phyloP scores from a whole-genome alignment of 2,329 filamentous ascomycete genomes.

The Cylindrodendrum hubeiense region DNA sequence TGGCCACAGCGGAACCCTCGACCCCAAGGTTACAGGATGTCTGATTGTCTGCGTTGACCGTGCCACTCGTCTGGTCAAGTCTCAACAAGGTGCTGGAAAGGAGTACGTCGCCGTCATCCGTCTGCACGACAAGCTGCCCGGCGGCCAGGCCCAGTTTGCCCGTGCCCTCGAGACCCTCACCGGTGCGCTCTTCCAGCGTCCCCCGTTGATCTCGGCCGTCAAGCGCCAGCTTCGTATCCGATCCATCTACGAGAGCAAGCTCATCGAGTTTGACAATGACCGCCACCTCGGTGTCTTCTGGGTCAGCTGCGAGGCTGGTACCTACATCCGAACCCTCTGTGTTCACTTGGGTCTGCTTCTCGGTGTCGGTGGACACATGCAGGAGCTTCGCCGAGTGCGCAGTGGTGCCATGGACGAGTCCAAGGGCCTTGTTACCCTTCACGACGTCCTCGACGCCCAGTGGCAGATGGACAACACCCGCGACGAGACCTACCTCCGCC shows the following conservation, averaged over 20 bases:
- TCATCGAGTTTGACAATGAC: constrained; percentile 98
- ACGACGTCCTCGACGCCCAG: constrained; percentile 90
- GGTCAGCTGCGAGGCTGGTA: constrained; percentile 98
- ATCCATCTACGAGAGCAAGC: constrained; percentile 97
- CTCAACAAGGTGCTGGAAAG: constrained; percentile 98
- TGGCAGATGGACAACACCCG: constrained; percentile 96
- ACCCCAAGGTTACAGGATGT: constrained; percentile 97
- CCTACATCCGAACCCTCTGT: constrained; percentile 98
- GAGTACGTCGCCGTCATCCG: constrained; percentile 98
- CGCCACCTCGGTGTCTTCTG: constrained; percentile 98
- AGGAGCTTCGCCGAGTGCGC: constrained; percentile 94
- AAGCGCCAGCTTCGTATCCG: constrained; percentile 99
- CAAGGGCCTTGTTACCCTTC: constrained; percentile 89
- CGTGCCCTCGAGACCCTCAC: constrained; percentile 96
- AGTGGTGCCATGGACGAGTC: constrained; percentile 96
- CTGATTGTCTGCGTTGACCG: constrained; percentile 96
- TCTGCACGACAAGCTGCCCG: constrained; percentile 94
- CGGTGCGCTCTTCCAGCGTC: constrained; percentile 91
- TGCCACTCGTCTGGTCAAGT: constrained; percentile 97
- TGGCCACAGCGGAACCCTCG: constrained; percentile 96
- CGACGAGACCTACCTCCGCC: constrained; percentile 92
- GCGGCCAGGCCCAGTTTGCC: constrained; percentile 92
- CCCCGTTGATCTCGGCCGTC: constrained; percentile 96
- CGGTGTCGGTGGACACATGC: constrained; percentile 96
- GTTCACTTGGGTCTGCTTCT: constrained; percentile 85